These are phyloP conservation scores for Kalmusia sp. DNA, from an alignment of 2,329 filamentous ascomycete species.

Conservation along the genomic window DNA sequence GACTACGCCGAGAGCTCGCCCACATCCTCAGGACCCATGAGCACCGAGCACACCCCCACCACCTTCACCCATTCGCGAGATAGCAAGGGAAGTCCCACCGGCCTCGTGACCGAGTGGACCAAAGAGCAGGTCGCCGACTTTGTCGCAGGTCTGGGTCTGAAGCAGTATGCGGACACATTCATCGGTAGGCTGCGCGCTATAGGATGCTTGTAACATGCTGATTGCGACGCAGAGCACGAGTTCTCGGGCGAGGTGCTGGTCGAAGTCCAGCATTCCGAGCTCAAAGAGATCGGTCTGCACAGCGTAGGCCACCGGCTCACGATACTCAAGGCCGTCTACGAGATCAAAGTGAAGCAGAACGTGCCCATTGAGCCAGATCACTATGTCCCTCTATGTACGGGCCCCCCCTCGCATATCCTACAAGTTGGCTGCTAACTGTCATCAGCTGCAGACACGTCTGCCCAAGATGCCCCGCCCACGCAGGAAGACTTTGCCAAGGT, in stretches of 20 bases:
- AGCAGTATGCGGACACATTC: constrained; percentile 83
- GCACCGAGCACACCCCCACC: constrained; percentile 78
- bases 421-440: constrained; percentile 10
- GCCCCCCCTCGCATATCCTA: constrained; percentile 19
- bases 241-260: constrained; percentile 92
- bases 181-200: constrained; percentile 68
- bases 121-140: constrained; percentile 92
- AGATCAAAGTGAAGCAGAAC: constrained; percentile 93
- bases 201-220: neutral
- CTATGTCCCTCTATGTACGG: constrained; percentile 88
- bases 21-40: constrained; percentile 75
- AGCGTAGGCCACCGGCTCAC: constrained; percentile 95
- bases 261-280: constrained; percentile 86
- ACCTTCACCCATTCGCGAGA: constrained; percentile 72
- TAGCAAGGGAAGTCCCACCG: constrained; percentile 73
- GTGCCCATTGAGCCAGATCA: constrained; percentile 90
- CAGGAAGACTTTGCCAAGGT: constrained; percentile 92
- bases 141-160: constrained; percentile 77
- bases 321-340: constrained; percentile 94
- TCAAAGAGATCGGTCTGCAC: constrained; percentile 91
- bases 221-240: constrained; percentile 74
- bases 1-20: constrained; percentile 71
- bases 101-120: constrained; percentile 80
- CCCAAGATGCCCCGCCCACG: constrained; percentile 84
- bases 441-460: constrained; percentile 85